A percentile compares a stretch with the other conserved stretches of the same genome.
These are phyloP conservation scores for Teunomyces gatunensis DNA, from an alignment of 805 yeast genomes.

Conservation along the genomic window DNA sequence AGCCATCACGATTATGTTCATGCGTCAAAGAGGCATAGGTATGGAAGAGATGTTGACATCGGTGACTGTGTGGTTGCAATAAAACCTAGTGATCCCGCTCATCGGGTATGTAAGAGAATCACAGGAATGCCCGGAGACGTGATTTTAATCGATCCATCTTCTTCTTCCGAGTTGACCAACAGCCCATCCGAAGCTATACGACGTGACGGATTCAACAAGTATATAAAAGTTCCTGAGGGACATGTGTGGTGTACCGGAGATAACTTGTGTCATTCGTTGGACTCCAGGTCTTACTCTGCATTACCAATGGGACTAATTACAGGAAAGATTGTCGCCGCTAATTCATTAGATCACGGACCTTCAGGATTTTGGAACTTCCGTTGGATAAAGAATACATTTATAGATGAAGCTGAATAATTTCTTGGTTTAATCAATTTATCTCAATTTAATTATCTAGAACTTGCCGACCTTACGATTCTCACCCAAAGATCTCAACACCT, in stretches of 20 bases:
- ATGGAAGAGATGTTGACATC: constrained; percentile 63
- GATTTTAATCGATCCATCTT: constrained; percentile 76
- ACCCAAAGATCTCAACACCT: constrained; percentile 53
- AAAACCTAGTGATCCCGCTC: constrained; percentile 86
- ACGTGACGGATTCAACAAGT: constrained; percentile 50
- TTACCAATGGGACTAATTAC: constrained; percentile 84
- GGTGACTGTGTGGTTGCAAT: constrained; percentile 89
- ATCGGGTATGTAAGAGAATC: constrained; percentile 86
- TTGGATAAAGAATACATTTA: constrained; percentile 51
- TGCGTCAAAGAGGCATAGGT: constrained; percentile 59
- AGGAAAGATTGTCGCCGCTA: constrained; percentile 81
- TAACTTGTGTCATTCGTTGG: constrained; percentile 80
- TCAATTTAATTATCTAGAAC: constrained; percentile 6
- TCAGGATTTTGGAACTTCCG: constrained; percentile 52
- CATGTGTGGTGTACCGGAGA: constrained; percentile 99
- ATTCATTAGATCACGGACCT: constrained; percentile 47
- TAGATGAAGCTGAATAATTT: constrained; percentile 15
- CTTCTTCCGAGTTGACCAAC: constrained; percentile 43
- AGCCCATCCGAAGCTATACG: constrained; percentile 20
- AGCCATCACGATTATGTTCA: constrained; percentile 76
- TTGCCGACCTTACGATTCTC: constrained; percentile 29
- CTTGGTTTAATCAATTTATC: neutral
- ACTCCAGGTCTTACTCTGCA: constrained; percentile 86
- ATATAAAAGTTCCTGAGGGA: constrained; percentile 82
- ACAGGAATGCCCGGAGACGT: constrained; percentile 96